Conservation (phyloP, 345 rosid genomes). For the Aethionema arabicum region DNA sequence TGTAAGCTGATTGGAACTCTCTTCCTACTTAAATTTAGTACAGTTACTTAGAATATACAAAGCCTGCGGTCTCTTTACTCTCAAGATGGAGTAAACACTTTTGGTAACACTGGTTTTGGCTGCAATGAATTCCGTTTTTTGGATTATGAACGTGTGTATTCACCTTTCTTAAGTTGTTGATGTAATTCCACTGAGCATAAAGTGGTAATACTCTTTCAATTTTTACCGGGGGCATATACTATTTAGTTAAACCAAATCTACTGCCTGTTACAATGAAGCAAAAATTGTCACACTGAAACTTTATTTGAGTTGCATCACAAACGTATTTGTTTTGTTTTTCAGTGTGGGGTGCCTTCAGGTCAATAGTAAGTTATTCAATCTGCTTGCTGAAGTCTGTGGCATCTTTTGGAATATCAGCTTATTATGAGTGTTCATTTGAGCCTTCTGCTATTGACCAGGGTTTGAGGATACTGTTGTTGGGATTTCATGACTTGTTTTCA, state of each 20-base stretch:
- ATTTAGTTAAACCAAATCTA: background rate
- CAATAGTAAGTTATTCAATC: background rate
- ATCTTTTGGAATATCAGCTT: background rate
- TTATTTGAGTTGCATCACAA: background rate
- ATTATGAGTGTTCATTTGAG: slow-evolving; percentile 9
- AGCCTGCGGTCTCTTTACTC: slow-evolving; percentile 18
- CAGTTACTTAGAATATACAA: slow-evolving; percentile 25
- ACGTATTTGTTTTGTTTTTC: background rate
- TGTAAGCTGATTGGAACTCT: slow-evolving; percentile 48
- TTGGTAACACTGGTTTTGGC: background rate
- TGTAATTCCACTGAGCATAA: slow-evolving; percentile 9
- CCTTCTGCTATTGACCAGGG: slow-evolving; percentile 24
- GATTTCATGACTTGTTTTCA: slow-evolving; percentile 21
- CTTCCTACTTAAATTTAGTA: slow-evolving; percentile 11
- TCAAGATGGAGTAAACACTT: background rate
- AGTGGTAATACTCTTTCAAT: background rate
- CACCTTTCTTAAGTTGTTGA: slow-evolving; percentile 12
- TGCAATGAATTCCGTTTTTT: slow-evolving; percentile 18
- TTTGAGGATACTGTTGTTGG: slow-evolving; percentile 12
- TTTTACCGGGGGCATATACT: background rate
- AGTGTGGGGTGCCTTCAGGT: slow-evolving; percentile 2
- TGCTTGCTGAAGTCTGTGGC: slow-evolving; percentile 9
- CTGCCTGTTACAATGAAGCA: slow-evolving; percentile 28
- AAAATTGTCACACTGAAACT: background rate
- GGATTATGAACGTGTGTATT: background rate